Conservation (phyloP, 306 rosid genomes). For the Purshia tridentata region DNA sequence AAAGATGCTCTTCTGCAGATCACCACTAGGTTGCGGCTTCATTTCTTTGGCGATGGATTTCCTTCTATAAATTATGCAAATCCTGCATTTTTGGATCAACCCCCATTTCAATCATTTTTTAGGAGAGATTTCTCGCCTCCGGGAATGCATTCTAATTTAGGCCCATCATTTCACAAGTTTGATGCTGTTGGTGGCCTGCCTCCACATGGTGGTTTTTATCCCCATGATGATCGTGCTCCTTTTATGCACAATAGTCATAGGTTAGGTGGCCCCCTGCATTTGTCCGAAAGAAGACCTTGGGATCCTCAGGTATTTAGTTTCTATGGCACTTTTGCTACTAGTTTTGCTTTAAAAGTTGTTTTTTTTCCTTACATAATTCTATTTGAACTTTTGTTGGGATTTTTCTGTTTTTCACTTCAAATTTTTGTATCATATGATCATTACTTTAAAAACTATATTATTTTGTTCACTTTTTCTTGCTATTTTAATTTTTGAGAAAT, state of each 20-base stretch:
- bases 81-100: conserved; percentile 69
- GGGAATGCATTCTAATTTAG: conserved; percentile 66
- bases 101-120: conserved; percentile 66
- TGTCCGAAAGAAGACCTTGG: conserved; percentile 87
- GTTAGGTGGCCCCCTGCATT: conserved; percentile 53
- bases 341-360: conserved; percentile 10
- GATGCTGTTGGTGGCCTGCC: conserved; percentile 46
- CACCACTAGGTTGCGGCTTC: conserved; percentile 75
- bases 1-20: conserved; percentile 87
- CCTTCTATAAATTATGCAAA: conserved; percentile 67
- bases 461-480: too few species aligned
- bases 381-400: neutral
- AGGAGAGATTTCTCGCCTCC: conserved; percentile 88
- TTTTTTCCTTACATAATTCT: neutral
- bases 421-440: neutral
- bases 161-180: conserved; percentile 67
- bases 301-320: conserved; percentile 69
- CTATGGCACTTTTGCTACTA: conserved; percentile 12
- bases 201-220: conserved; percentile 57
- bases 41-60: conserved; percentile 74
- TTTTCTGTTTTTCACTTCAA: neutral
- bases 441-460: neutral
- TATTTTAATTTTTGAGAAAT: too few species aligned
- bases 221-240: conserved; percentile 66
- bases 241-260: conserved; percentile 59